Conservation (phyloP, 2,329 filamentous ascomycete genomes). For the Ophiostoma piceae region DNA sequence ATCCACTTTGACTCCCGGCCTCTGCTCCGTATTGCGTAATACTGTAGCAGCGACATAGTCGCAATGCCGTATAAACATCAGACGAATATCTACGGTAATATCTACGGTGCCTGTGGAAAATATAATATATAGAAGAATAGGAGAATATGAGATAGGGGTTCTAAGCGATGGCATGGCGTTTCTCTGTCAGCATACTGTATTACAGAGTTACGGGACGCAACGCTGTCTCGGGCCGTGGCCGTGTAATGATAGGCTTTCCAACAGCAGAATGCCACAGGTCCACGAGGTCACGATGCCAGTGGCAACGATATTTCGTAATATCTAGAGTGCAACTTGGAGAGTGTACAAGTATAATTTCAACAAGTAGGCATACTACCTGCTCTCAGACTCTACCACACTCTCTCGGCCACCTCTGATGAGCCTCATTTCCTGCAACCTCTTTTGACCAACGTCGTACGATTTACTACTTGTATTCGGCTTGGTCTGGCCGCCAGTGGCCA, state of each 20-base stretch:
- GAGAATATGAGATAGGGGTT: background rate
- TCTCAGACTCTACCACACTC: background rate
- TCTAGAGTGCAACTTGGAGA: background rate
- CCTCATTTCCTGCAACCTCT: background rate
- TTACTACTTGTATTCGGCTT: background rate
- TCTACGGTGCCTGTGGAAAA: background rate
- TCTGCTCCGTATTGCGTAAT: constrained; percentile 7
- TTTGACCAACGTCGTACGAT: background rate
- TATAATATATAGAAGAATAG: background rate
- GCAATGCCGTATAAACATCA: background rate
- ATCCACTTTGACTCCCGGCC: background rate
- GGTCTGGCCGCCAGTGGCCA: background rate
- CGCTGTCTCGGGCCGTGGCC: background rate
- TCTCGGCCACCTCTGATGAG: background rate
- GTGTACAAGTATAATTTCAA: background rate
- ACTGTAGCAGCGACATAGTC: background rate
- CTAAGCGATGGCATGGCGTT: background rate
- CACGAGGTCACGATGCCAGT: background rate
- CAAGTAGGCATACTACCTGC: background rate
- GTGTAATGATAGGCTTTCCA: background rate
- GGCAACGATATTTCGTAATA: background rate
- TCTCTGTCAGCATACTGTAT: background rate
- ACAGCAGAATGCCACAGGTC: background rate
- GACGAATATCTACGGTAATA: background rate
- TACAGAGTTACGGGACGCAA: background rate